A percentile compares a stretch with the other conserved stretches of the same genome.
Conservation (phyloP, 768 basidiomycete species). For the Lactarius sanguifluus region DNA sequence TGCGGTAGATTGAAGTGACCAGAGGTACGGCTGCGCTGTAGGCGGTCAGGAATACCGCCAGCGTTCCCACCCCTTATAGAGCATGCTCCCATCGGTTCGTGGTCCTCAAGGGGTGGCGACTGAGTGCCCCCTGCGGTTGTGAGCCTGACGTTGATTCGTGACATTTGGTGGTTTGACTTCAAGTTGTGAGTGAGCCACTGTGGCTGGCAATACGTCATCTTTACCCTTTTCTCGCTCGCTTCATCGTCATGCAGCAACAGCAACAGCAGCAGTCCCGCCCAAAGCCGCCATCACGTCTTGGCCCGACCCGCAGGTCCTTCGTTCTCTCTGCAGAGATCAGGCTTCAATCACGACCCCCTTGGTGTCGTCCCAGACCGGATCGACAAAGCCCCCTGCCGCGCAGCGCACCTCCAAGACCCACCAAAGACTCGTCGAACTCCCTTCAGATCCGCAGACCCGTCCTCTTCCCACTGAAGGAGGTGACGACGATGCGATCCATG, state of each 20-base stretch:
- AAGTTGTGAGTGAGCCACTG: slow-evolving; percentile 4
- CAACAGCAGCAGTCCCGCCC: slow-evolving; percentile 13
- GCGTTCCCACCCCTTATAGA: slow-evolving; percentile 27
- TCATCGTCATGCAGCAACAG: slow-evolving; percentile 9
- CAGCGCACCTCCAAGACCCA: slow-evolving; percentile 88
- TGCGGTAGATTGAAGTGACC: neutral
- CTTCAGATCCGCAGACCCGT: slow-evolving; percentile 85
- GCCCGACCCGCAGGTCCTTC: slow-evolving; percentile 12
- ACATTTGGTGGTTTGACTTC: slow-evolving; percentile 10
- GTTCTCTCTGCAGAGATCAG: slow-evolving; percentile 7
- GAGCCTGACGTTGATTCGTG: neutral
- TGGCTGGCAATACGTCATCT: slow-evolving; percentile 14
- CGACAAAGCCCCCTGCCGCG: slow-evolving; percentile 32
- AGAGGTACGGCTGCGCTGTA: slow-evolving; percentile 27
- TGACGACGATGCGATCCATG: slow-evolving; percentile 53
- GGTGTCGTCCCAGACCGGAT: neutral
- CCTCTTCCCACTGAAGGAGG: slow-evolving; percentile 42
- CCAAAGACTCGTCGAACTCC: slow-evolving; percentile 87
- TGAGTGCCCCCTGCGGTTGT: slow-evolving; percentile 22
- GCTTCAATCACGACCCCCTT: neutral
- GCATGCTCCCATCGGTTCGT: slow-evolving; percentile 25
- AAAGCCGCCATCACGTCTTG: slow-evolving; percentile 5
- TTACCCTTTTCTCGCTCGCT: slow-evolving; percentile 5
- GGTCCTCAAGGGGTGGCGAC: slow-evolving; percentile 27
- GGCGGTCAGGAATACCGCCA: slow-evolving; percentile 27